Evolutionary conservation across 768 basidiomycete genomes (phyloP), one percentile per base, ranked within the genome.

Genomic region (Chalciporus pseudorubinellus): DNA sequence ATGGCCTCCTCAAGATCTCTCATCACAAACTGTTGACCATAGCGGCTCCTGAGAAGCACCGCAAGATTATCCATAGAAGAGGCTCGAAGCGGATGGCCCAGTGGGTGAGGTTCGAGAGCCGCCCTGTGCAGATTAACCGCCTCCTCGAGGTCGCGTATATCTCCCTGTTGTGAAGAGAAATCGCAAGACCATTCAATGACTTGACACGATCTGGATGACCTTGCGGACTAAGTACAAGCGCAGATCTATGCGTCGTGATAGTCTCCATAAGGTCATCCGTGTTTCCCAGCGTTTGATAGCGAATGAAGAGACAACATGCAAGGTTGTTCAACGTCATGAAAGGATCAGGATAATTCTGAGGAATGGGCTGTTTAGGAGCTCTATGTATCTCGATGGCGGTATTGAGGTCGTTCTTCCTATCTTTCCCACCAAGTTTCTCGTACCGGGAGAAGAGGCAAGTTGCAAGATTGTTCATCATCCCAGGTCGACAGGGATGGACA

Each of bases 1-100:
- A 61, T 50, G 26, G 57, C 57, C 16, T 65, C 57, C 14, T 65
- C 50, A 14, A 59, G 41, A 52, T 66, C 61, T 20, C 53, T 39
- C 6, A 29, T 14, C 4, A 26, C 14, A 7, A 39, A 22, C 19
- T 29, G 22, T 41, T 21, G 42, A 16, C 8, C 29, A 18, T 44
- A 48, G 40, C 38, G 46, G 7, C 41, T 24, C 29, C 4, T 31
- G 13, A 52, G 51, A 7, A 34, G 7, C 19, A 44, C 22, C 13
- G 49, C 49, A 20, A 50, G 43, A 36, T 50, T 50, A n/a, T 18
- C 26, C 24, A 50, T 2, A 16, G 49, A 50, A 1, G 16, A 18
- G 28, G 42, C 20, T 20, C 19, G 49, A 6, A 38, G 34, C 14
- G 49, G 36, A 21, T 50, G 42, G 10, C 43, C 36, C 10, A 10